Base-by-base conservation (phyloP, 768 basidiomycete genomes). In the Leccinum boreale region DNA sequence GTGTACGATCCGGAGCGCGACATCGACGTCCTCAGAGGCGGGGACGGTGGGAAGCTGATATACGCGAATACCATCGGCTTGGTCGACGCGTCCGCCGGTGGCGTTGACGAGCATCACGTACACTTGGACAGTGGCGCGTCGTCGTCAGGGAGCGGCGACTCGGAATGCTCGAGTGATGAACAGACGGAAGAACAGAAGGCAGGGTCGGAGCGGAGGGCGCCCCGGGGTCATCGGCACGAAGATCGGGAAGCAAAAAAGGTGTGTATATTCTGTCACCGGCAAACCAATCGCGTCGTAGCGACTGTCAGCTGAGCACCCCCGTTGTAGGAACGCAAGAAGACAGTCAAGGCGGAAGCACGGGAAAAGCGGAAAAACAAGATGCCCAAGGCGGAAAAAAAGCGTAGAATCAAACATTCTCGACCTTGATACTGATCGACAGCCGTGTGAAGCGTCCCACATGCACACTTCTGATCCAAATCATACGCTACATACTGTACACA, bases 1-100 rank as follows among this genome's bases (percentile, higher is more conserved):
- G 88, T 99, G 8, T 92, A 88, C 69, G 94, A 98, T 70, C 93
- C 95, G 1, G 97, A 99, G 70, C 81, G 95, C 28, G 96, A 98
- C 67, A 87, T 93, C 11, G 92, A 86, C 35, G 81, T 82, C 19
- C 76, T 95, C 45, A 79, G 79, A 17, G 75, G 83, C 3, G 94
- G 94, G 7, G 85, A 89, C 51, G 86, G 87, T 12, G 74, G 77
- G 54, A 81, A 79, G 28, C 79, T 97, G 39, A 97, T 98, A 55
- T 99, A 98, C 67, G 85, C 88, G 24, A 85, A 90, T 59, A 85
- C 92, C 0, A 92, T 95, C 52, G 93, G 93, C 11, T 75, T 98
- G 49, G 81, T 95, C 23, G 75, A 78, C 21, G 70, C 77, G 14
- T 57, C 70, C 36, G 5, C 33, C 2, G 49, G 17, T 42, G 19